These are phyloP conservation scores for Solanum sejunctum DNA, from an alignment of 257 asterid genomes.

Conservation along the genomic window DNA sequence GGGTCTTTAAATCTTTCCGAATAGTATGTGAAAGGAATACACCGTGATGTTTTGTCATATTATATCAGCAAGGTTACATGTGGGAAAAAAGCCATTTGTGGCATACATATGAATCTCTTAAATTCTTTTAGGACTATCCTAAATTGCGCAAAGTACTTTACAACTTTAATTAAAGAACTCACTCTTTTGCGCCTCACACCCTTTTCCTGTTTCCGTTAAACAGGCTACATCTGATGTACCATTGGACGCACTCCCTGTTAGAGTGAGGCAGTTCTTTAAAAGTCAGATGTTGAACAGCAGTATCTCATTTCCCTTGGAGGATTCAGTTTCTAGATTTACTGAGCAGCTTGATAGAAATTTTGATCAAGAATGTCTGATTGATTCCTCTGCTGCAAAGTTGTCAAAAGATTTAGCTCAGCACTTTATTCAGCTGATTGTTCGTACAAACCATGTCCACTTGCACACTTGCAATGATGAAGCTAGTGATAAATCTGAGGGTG, in stretches of 20 bases:
- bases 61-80: not conserved
- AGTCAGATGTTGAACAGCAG: constrained; percentile 26
- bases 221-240: constrained; percentile 92
- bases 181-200: not conserved
- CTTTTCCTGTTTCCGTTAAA: not conserved
- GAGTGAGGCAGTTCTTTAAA: constrained; percentile 64
- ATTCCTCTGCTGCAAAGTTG: constrained; percentile 46
- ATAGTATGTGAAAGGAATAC: not conserved
- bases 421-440: constrained; percentile 53
- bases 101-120: not conserved
- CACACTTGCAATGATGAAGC: constrained; percentile 17
- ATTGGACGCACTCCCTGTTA: constrained; percentile 42
- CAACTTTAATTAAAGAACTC: not conserved
- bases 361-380: constrained; percentile 36
- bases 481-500: constrained; percentile 16
- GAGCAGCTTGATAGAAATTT: constrained; percentile 63
- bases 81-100: not conserved
- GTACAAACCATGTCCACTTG: constrained; percentile 32
- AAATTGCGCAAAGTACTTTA: not conserved
- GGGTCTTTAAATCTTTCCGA: not conserved
- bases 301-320: constrained; percentile 27
- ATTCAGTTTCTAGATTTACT: constrained; percentile 47
- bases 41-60: not conserved
- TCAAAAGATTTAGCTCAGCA: constrained; percentile 66
- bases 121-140: not conserved